Evolutionary conservation across 177 flowering plant genomes (phyloP), one percentile per base, ranked within the genome.

Genomic region (Tripterygium wilfordii): DNA sequence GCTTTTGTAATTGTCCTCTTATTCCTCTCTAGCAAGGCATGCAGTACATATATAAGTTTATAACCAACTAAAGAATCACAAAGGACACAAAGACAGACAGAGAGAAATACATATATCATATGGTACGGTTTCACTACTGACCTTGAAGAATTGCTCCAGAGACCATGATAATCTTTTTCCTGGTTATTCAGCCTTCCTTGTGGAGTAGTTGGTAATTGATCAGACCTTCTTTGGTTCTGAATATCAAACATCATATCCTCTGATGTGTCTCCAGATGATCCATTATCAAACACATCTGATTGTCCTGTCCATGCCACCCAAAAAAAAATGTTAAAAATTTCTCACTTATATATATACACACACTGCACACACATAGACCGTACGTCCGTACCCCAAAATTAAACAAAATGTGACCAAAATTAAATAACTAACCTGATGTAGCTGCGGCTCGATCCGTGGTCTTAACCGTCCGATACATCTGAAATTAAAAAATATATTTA

Each of bases 391-490:
- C n/a, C n/a, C n/a, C n/a, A n/a, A n/a, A n/a, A n/a, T n/a, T n/a
- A n/a, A n/a, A n/a, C n/a, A n/a, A n/a, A n/a, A n/a, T 7, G 33
- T 30, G 33, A 30, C 12, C 12, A 30, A 30, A 54, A 22, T 25
- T 15, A 22, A 7, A 33, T 24, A 24, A 12, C 8, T 18, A 27
- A 89, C 97, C 97, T 44, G 97, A 84, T 60, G 86, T 70, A 53
- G 83, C 82, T 24, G 87, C 82, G 15, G 86, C 79, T 68, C 78
- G 74, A 51, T 89, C 97, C 0, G 96, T 89, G 0, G 95, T 86
- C 75, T 86, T 89, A 49, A 86, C 85, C 3, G 97, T 89, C 47
- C 97, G 67, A 66, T 89, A 89, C 97, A 89, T 89, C 97, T 89
- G 73, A 53, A 66, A 46, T 20, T 26, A 47, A 21, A 55, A 15